Evolutionary conservation across 2,329 filamentous ascomycete species (phyloP), one percentile per base, ranked within the genome.

Genomic region (Diaporthe sp.): DNA sequence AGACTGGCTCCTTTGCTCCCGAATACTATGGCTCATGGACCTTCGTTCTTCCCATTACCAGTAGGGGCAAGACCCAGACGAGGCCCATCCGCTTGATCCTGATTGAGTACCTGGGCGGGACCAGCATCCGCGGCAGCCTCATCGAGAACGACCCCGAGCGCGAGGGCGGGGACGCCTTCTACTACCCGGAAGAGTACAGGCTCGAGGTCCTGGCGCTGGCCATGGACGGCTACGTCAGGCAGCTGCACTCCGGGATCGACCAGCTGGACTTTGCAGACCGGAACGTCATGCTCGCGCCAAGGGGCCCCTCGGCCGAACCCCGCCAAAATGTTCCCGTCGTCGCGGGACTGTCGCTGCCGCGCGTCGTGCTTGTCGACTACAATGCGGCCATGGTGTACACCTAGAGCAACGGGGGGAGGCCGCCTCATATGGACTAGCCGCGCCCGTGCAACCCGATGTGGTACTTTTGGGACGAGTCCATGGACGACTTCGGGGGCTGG

Each of bases 191-290:
- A 15, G 67, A 71, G 1, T 71, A 71, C 2, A 55, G 67, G 51
- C 49, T 71, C 4, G 37, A 71, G 67, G 25, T 71, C 7, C n/a
- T 71, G 6, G 67, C 67, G 13, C 47, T 71, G 6, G 67, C 67
- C 2, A 71, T 71, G 51, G 67, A 71, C 37, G 47, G 49, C 22
- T 71, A 71, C 37, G 67, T 58, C n/a, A 55, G 17, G 3, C 31
- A 55, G 67, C n/a, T 71, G 2, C 37, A 71, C n/a, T 58, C 37
- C 9, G 51, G 67, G 37, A 55, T 71, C 3, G 51, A 71, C 6
- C 67, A 71, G 67, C 34, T 55, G 17, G 67, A 71, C 51, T 57
- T 71, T 44, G 51, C 67, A 0, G 34, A 22, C 9, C 67, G 67
- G 67, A 71, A 58, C 34, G 7, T 71, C 4, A 42, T 71, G 67